Base-by-base conservation (phyloP, 306 rosid species). In the Psophocarpus tetragonolobus region DNA sequence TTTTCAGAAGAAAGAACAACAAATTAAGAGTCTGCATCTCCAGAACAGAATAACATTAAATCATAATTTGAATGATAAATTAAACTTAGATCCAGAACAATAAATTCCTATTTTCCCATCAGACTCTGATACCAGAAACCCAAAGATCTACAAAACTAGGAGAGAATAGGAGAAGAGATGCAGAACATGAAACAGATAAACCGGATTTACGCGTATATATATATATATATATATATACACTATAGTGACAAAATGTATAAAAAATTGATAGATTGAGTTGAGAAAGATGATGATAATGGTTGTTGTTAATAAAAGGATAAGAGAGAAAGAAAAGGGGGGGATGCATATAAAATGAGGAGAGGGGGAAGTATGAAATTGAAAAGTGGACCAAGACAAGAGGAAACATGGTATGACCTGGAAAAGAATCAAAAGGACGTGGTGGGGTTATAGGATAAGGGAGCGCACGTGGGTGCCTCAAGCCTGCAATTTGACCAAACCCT, bases 381-480 rank as follows among this genome's bases (percentile, higher is more conserved):
- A 27, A 7, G 69, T 62, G 76, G 76, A 67, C 79, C 72, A 51
- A 74, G 80, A 44, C 67, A 81, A 58, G 81, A 74, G 33, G 71
- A 75, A 81, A 68, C 81, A 68, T 8, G 42, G 24, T 38, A 77
- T 82, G 85, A 75, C 79, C 79, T 15, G 74, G 12, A 77, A 78
- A 68, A 47, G 81, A 73, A 68, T 42, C 75, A 51, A 73, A 76
- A 76, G 79, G 4, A 41, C 44, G 1, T 56, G 54, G 90, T 90
- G 86, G 93, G 94, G 96, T 89, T 29, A 78, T 81, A 6, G 21
- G 85, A 90, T 88, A 84, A 73, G 74, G 84, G 80, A 41, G 82
- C 83, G 92, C 97, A 91, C 98, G 98, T 95, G 98, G 97, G 78
- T 70, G 12, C 54, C 81, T 82, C 86, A 84, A 73, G 82, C 76